These are phyloP conservation scores for Trametes cinnabarina DNA, from an alignment of 768 basidiomycete genomes.

Conservation along the genomic window DNA sequence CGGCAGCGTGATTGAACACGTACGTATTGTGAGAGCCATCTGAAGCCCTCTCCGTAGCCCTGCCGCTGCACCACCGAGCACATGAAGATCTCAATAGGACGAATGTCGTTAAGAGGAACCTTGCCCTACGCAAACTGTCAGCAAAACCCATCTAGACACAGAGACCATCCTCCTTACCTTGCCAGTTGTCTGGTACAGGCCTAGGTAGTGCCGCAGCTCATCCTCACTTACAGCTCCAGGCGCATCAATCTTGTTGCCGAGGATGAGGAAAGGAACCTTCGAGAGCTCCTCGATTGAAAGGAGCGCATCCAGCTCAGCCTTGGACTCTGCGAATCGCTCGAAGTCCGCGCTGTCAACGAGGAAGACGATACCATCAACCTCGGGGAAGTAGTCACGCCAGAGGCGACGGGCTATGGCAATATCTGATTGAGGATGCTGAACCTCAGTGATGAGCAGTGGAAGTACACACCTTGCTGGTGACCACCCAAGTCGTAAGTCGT, in stretches of 20 bases:
- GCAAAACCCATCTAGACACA: too few species aligned
- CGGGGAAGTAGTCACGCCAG: conserved; percentile 99
- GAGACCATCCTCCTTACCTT: conserved; percentile 59
- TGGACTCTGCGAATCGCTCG: conserved; percentile 94
- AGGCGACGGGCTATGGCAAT: conserved; percentile 76
- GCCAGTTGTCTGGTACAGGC: conserved; percentile 98
- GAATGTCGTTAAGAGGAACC: conserved; percentile 92
- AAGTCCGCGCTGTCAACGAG: conserved; percentile 96
- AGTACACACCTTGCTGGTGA: conserved; percentile 81
- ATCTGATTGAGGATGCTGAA: neutral
- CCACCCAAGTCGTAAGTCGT: conserved; percentile 98
- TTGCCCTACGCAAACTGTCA: conserved; percentile 66
- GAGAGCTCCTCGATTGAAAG: conserved; percentile 92
- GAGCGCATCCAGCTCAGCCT: conserved; percentile 95
- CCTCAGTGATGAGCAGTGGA: neutral
- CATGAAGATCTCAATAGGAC: conserved; percentile 99
- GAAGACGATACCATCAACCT: conserved; percentile 98
- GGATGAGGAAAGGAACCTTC: conserved; percentile 96
- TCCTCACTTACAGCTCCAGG: conserved; percentile 96
- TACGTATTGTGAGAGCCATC: conserved; percentile 97
- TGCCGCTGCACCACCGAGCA: conserved; percentile 99
- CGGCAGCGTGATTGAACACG: conserved; percentile 27
- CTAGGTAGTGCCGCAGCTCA: conserved; percentile 91
- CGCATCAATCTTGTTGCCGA: conserved; percentile 99
- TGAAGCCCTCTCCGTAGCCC: conserved; percentile 98